Conservation (phyloP, 371 early-diverging fungal species). For the Smittium mucronatum region DNA sequence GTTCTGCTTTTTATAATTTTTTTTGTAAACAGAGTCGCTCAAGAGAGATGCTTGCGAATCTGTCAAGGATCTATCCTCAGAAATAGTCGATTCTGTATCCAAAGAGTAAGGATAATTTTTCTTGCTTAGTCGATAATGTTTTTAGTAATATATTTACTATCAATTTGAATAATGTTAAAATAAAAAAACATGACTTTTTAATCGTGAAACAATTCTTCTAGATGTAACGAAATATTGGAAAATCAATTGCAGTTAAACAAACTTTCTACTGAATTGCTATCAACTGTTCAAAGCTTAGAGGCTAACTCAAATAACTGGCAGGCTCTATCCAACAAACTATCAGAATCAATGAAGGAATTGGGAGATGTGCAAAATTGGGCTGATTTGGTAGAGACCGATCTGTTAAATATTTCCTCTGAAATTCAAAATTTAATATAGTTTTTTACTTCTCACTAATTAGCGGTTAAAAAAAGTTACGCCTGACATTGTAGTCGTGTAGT, state of each 20-base stretch:
- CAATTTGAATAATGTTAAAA: no score
- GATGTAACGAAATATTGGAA: constrained; percentile 12
- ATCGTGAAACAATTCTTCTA: neutral
- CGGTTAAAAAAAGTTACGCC: no score
- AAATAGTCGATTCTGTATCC: no score
- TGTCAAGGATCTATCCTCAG: neutral
- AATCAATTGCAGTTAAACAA: constrained; percentile 26
- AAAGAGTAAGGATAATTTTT: constrained; percentile 1
- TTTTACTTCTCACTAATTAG: no score
- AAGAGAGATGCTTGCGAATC: neutral
- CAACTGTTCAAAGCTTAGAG: constrained; percentile 20
- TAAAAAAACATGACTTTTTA: no score
- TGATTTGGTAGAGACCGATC: constrained; percentile 47
- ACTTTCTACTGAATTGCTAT: constrained; percentile 22
- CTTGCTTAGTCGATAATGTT: no score
- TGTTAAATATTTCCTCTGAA: constrained; percentile 35
- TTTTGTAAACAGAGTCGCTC: neutral
- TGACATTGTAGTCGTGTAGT: no score
- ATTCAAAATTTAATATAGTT: no score
- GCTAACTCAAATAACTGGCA: constrained; percentile 24
- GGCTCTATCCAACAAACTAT: constrained; percentile 25
- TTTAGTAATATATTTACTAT: no score
- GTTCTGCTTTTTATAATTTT: no score
- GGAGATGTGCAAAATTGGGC: constrained; percentile 78
- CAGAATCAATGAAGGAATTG: constrained; percentile 41